Evolutionary conservation across 192 early-diverging fungal species (phyloP).

Genomic region (Coemansia sp.): DNA sequence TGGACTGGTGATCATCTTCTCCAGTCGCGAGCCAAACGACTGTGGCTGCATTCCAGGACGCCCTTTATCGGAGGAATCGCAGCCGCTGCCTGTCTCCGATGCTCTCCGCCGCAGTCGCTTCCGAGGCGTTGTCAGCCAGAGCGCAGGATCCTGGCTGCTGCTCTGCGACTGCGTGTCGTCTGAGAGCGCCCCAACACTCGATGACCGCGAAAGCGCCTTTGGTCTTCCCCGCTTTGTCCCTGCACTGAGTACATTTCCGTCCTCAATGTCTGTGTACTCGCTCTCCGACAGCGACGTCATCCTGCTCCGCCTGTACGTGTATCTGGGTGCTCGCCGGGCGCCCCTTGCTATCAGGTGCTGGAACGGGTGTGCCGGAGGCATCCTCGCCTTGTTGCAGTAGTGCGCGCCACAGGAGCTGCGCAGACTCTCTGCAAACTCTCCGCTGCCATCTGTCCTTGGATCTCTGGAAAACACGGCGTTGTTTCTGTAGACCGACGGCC

Average conservation of each 20-base stretch:
- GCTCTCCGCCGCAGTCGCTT: conserved; percentile 27
- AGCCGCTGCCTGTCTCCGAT: neutral
- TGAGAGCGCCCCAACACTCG: conserved; percentile 35
- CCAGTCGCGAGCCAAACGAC: conserved; percentile 41
- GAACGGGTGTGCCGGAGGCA: conserved; percentile 44
- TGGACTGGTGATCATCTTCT: conserved; percentile 28
- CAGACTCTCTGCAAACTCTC: neutral
- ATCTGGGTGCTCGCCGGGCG: conserved; percentile 24
- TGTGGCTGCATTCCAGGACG: conserved; percentile 14
- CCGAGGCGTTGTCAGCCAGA: conserved; percentile 50
- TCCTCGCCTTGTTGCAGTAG: neutral
- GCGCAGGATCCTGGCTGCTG: conserved; percentile 36
- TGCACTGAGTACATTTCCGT: neutral
- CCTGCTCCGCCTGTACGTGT: conserved; percentile 44
- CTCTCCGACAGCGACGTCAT: conserved; percentile 7
- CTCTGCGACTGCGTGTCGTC: conserved; percentile 22
- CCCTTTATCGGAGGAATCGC: neutral
- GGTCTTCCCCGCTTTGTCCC: neutral
- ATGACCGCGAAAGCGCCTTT: conserved; percentile 6
- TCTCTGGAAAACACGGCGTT: neutral
- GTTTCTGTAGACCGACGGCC: conserved; percentile 19
- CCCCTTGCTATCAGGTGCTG: conserved; percentile 9
- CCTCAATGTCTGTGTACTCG: conserved; percentile 2
- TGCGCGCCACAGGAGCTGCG: neutral
- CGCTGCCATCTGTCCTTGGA: neutral